These are phyloP conservation scores for Mortierella polycephala DNA, from an alignment of 371 early-diverging fungal genomes.

Conservation along the genomic window DNA sequence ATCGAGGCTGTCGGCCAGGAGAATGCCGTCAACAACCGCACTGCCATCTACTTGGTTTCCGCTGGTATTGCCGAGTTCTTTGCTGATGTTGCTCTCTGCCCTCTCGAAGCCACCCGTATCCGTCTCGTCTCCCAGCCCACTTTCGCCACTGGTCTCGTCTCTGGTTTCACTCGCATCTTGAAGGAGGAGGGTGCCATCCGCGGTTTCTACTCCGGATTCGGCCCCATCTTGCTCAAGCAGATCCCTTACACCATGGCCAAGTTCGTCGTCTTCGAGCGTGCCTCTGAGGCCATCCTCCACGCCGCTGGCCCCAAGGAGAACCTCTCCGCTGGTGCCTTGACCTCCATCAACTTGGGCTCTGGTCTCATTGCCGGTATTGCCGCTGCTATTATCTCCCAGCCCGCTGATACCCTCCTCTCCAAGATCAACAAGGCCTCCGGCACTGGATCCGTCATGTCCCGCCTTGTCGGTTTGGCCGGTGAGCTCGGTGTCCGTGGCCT, in stretches of 20 bases:
- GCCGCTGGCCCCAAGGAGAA: conserved; percentile 68
- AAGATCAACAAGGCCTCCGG: conserved; percentile 83
- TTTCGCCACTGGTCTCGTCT: conserved; percentile 73
- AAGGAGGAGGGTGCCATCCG: conserved; percentile 76
- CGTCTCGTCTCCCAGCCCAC: conserved; percentile 81
- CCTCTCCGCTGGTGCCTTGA: conserved; percentile 64
- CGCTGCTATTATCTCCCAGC: conserved; percentile 96
- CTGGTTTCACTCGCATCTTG: conserved; percentile 70
- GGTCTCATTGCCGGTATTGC: conserved; percentile 95
- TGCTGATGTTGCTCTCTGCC: conserved; percentile 90
- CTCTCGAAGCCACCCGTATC: conserved; percentile 83
- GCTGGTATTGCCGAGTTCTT: conserved; percentile 93
- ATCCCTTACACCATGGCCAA: conserved; percentile 96
- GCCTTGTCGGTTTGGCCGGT: conserved; percentile 63
- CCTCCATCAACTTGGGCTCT: conserved; percentile 87
- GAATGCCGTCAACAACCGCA: conserved; percentile 83
- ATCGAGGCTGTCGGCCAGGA: conserved; percentile 80
- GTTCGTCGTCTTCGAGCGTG: conserved; percentile 90
- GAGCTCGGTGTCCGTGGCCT: conserved; percentile 75
- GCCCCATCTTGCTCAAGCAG: conserved; percentile 81
- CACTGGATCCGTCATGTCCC: conserved; percentile 68
- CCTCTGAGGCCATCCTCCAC: conserved; percentile 66
- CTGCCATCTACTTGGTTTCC: conserved; percentile 83
- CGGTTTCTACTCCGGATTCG: conserved; percentile 83
- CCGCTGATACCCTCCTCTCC: conserved; percentile 96